phyloP scores from a whole-genome alignment of 441 rosid species.

The Populus hybrid region DNA sequence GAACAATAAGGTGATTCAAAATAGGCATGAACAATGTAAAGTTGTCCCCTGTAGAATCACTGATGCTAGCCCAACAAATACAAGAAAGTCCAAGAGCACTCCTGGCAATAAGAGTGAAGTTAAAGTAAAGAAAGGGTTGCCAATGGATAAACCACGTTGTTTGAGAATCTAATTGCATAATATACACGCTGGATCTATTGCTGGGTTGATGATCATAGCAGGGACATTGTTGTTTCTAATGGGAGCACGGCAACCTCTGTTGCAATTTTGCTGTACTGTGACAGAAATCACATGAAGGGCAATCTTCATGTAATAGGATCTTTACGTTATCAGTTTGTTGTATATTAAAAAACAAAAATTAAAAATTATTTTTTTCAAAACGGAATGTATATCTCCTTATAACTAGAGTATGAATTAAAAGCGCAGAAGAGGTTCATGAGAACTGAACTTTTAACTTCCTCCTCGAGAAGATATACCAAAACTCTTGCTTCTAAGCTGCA shows the following conservation, averaged over 20 bases:
- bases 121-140: conserved; percentile 25
- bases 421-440: too few relatives aligned
- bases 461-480: too few relatives aligned
- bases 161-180: conserved; percentile 15
- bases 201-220: neutral
- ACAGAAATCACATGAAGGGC: neutral
- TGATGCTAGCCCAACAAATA: conserved; percentile 12
- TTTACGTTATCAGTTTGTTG: neutral
- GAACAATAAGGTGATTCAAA: conserved; percentile 28
- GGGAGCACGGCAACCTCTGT: neutral
- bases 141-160: conserved; percentile 20
- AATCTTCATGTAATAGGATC: neutral
- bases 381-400: too few relatives aligned
- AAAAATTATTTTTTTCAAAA: too few relatives aligned
- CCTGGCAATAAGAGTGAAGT: conserved; percentile 17
- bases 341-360: too few relatives aligned
- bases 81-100: conserved; percentile 24
- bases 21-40: conserved; percentile 30
- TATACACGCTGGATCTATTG: neutral
- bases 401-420: too few relatives aligned
- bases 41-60: conserved; percentile 12
- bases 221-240: neutral
- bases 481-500: too few relatives aligned
- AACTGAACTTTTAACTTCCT: too few relatives aligned
- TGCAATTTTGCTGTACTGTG: neutral